These are phyloP conservation scores for Elongisporangium anandrum DNA, from an alignment of 352 stramenopile genomes.

Conservation along the genomic window DNA sequence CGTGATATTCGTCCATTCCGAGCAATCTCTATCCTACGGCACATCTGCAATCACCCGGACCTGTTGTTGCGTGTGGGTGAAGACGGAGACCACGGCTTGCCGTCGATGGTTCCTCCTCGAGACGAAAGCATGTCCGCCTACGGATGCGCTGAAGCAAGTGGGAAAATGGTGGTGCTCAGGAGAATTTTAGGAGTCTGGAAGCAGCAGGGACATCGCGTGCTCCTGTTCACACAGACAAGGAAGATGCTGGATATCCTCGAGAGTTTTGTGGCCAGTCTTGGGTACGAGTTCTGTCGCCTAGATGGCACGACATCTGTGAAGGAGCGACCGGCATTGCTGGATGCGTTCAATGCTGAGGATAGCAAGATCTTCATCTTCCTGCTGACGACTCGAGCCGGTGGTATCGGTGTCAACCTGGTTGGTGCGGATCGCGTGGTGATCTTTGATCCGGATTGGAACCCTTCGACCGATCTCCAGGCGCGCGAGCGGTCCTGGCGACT, in stretches of 20 bases:
- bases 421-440: conserved; percentile 96
- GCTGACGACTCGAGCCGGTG: conserved; percentile 89
- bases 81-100: conserved; percentile 14
- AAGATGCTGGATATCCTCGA: conserved; percentile 98
- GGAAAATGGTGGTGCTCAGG: conserved; percentile 96
- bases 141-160: conserved; percentile 71
- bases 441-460: conserved; percentile 99
- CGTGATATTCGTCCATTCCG: conserved; percentile 83
- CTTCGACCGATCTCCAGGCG: conserved; percentile 95
- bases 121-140: conserved; percentile 23
- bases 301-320: conserved; percentile 96
- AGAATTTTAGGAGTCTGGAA: conserved; percentile 96
- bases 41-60: conserved; percentile 99
- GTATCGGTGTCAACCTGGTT: conserved; percentile 96
- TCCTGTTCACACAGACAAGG: conserved; percentile 97
- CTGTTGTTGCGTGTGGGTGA: conserved; percentile 78
- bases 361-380: conserved; percentile 76
- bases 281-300: conserved; percentile 92
- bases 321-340: conserved; percentile 91
- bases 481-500: conserved; percentile 97
- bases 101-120: conserved; percentile 9
- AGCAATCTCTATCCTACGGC: conserved; percentile 94
- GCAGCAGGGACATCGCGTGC: conserved; percentile 92
- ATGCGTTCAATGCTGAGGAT: conserved; percentile 94
- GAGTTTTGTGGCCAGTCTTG: conserved; percentile 76